Base-by-base conservation (phyloP, 1,139 yeast genomes). In the Geotrichum cucujoidarum region DNA sequence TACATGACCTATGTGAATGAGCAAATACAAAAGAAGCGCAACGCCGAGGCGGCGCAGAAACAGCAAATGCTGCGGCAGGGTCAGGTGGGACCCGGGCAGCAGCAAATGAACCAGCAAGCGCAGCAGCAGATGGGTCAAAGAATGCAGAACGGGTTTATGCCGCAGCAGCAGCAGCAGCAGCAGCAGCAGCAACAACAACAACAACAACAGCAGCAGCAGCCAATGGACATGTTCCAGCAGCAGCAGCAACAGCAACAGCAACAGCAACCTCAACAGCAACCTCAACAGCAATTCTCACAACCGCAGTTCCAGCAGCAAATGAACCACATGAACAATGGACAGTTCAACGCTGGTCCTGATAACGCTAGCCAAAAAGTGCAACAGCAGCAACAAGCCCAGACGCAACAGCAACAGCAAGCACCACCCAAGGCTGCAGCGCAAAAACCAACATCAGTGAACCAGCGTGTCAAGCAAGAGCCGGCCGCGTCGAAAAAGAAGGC, bases 1-100 rank as follows among this genome's bases (percentile, higher is more conserved):
- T 87, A 83, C 61, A 81, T 85, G 66, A 80, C 79, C 51, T 83
- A 78, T 64, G 89, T 87, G 51, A 79, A 80, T 54, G 80, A 76
- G 34, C 78, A 75, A 60, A 61, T 70, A 57, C 60, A 56, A 33
- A 54, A 53, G 40, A 24, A 31, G 20, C 34, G 35, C 2, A 30
- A 31, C 24, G 25, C 16, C 10, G 43, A 40, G n/a, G 27, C 13
- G 13, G 21, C 13, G 7, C 42, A 39, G n/a, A 18, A 39, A n/a
- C 40, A 27, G 22, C 41, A 38, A 10, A 32, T 27, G 16, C 31
- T 16, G 14, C 41, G 16, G 32, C 33, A 27, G 16, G 14, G 24
- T 37, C 51, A 48, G 24, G 33, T 29, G 34, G 27, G 6, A 6
- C 29, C 32, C 29, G 53, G 49, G 29, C 49, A 45, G 21, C 42